Conservation (phyloP, 1,139 yeast species). For the Scheffersomyces parashehatae region DNA sequence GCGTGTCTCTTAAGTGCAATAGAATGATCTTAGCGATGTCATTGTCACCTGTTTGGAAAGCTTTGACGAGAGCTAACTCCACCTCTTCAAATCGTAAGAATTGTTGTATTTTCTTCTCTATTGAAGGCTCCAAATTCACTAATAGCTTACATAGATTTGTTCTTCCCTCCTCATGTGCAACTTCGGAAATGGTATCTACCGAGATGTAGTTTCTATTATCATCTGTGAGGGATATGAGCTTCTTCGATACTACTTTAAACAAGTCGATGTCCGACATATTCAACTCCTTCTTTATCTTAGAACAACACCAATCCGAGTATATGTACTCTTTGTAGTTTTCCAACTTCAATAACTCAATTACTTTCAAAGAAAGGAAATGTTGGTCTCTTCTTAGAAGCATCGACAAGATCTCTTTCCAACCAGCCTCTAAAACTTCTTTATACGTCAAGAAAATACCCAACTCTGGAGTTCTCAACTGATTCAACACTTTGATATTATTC, state of each 20-base stretch:
- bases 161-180: slow-evolving; percentile 86
- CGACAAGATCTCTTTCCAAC: slow-evolving; percentile 55
- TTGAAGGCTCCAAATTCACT: slow-evolving; percentile 67
- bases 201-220: slow-evolving; percentile 42
- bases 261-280: slow-evolving; percentile 61
- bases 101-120: slow-evolving; percentile 61
- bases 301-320: slow-evolving; percentile 80
- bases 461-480: slow-evolving; percentile 62
- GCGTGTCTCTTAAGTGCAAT: slow-evolving; percentile 44
- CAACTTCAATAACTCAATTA: slow-evolving; percentile 54
- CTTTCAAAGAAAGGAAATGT: slow-evolving; percentile 63
- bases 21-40: slow-evolving; percentile 66
- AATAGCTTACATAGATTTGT: slow-evolving; percentile 62
- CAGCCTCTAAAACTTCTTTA: slow-evolving; percentile 49
- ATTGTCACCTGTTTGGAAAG: slow-evolving; percentile 66
- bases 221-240: slow-evolving; percentile 29
- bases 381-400: slow-evolving; percentile 61
- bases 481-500: slow-evolving; percentile 64
- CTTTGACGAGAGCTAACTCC: slow-evolving; percentile 66
- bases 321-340: slow-evolving; percentile 52
- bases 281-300: slow-evolving; percentile 58
- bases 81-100: slow-evolving; percentile 72
- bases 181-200: slow-evolving; percentile 61
- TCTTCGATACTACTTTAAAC: slow-evolving; percentile 48
- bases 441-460: slow-evolving; percentile 72